A percentile compares a stretch with the other conserved stretches of the same genome.
phyloP scores from a whole-genome alignment of 306 rosid genomes.

The Quercus alba region DNA sequence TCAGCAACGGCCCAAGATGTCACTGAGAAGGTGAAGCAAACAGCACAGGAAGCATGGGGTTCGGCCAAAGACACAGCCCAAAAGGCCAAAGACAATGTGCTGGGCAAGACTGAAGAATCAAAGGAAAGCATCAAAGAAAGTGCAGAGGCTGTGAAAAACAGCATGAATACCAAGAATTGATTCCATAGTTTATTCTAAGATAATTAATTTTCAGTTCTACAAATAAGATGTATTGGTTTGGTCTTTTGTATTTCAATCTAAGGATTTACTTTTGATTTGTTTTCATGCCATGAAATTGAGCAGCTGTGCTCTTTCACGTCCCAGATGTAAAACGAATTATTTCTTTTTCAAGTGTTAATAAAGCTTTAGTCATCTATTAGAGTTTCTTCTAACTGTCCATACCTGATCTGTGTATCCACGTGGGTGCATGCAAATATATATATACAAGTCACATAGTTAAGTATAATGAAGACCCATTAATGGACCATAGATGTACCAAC shows the following conservation, averaged over 20 bases:
- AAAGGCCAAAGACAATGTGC: slow-evolving; percentile 41
- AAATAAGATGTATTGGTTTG: neutral
- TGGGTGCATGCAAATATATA: too few relatives aligned
- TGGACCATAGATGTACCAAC: too few relatives aligned
- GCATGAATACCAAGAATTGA: slow-evolving; percentile 54
- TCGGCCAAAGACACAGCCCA: slow-evolving; percentile 61
- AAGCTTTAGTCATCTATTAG: neutral
- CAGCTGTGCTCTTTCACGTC: neutral
- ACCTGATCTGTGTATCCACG: too few relatives aligned
- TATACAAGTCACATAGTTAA: too few relatives aligned
- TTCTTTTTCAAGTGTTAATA: neutral
- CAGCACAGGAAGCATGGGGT: slow-evolving; percentile 66
- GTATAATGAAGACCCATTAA: too few relatives aligned
- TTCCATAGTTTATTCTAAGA: neutral
- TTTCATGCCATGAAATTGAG: neutral
- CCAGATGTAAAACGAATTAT: neutral
- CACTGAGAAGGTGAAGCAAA: slow-evolving; percentile 58
- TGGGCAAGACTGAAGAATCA: slow-evolving; percentile 46
- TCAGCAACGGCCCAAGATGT: slow-evolving; percentile 49
- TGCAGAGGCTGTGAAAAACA: slow-evolving; percentile 41
- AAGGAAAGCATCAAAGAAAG: slow-evolving; percentile 50
- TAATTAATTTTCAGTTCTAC: neutral
- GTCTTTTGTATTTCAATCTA: too few relatives aligned
- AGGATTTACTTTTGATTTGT: neutral
- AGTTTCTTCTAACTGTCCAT: too few relatives aligned